Evolutionary conservation across 2,329 filamentous ascomycete species (phyloP), one percentile per base, ranked within the genome.

Genomic region (Helminthosporium solani): DNA sequence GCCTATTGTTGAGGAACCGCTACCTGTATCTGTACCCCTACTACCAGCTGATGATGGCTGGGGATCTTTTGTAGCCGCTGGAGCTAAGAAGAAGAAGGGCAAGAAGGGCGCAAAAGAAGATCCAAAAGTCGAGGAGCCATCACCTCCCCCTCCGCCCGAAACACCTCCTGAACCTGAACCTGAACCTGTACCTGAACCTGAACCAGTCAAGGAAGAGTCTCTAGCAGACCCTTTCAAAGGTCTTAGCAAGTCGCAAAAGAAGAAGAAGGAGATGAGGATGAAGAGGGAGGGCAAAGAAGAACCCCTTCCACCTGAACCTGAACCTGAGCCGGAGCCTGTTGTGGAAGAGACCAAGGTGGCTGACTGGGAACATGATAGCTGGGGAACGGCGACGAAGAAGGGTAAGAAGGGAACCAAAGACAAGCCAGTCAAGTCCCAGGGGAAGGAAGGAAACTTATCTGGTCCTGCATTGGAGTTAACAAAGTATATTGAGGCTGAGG

Each of bases 361-460:
- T n/a, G n/a, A n/a, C n/a, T n/a, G n/a, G n/a, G n/a, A n/a, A n/a
- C n/a, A n/a, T n/a, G n/a, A n/a, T n/a, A n/a, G n/a, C n/a, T n/a
- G n/a, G n/a, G n/a, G n/a, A n/a, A n/a, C n/a, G 21, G 44, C 47
- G 11, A 30, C 73, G 2, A 79, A 79, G 56, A 79, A 79, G 52
- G 62, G 72, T 41, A 79, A 79, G 67, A 80, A 80, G 60, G 66
- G 68, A 21, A 77, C 73, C 58, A 79, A 78, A 55, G 67, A 70
- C 15, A n/a, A n/a, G n/a, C n/a, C n/a, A n/a, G n/a, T n/a, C n/a
- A n/a, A n/a, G n/a, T n/a, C n/a, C n/a, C n/a, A n/a, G n/a, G n/a
- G n/a, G n/a, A n/a, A n/a, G n/a, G n/a, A n/a, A n/a, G n/a, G n/a
- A n/a, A n/a, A n/a, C n/a, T n/a, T n/a, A n/a, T n/a, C n/a, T n/a